Evolutionary conservation across 805 yeast species (phyloP), one percentile per base, ranked within the genome.

Genomic region (Vanderwaltozyma verrucispora): DNA sequence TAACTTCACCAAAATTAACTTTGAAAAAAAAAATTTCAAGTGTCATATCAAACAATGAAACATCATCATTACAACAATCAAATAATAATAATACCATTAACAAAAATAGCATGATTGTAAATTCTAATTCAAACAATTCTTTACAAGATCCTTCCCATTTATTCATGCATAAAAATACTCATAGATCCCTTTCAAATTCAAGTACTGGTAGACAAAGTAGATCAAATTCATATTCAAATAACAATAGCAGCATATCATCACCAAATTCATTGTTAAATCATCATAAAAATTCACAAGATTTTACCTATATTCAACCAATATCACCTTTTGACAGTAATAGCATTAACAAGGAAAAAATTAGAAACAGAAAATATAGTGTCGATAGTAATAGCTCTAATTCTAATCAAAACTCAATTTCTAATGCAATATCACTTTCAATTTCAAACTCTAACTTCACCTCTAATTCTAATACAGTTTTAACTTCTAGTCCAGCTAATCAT

Each of bases 11-110:
- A 13, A 50, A 48, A 28, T 28, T 50, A 13, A 41, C 53, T 2
- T 34, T 50, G 27, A 49, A 48, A 35, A 46, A 44, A 32, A 50
- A 47, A 32, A 44, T 49, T 23, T 43, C 54, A 19, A 45, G 38
- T 15, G 43, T 46, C 26, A 30, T 47, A 28, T 35, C 45, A 29
- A 37, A 30, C 39, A 28, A 34, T 19, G 32, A 34, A 4, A 15
- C 4, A 8, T 15, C 35, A 17, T 13, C 13, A 7, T 33, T 32
- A 27, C n/a, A n/a, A n/a, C n/a, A n/a, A n/a, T n/a, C n/a, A n/a
- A n/a, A n/a, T n/a, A 36, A 30, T 25, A 27, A 26, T 26, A 24
- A 21, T 19, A 16, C 6, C 9, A 21, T 7, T 21, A 21, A 21
- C 9, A n/a, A 26, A 6, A 26, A 26, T 13, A 26, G n/a, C 12